Evolutionary conservation across 2,329 filamentous ascomycete genomes (phyloP), one percentile per base, ranked within the genome.

Genomic region (Blumeria graminis): DNA sequence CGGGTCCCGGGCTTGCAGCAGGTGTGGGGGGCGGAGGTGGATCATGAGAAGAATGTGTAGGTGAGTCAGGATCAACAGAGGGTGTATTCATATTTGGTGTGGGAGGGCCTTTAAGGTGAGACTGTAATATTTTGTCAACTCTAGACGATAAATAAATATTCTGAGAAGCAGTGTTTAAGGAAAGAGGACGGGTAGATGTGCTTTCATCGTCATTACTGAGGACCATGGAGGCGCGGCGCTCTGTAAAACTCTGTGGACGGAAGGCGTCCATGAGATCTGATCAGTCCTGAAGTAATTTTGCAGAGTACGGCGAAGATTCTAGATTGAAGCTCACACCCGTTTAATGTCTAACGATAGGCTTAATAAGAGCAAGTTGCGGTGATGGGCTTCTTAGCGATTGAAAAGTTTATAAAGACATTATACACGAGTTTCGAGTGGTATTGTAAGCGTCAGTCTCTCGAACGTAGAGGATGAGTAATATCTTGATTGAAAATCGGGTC

Each of bases 31-130:
- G 79, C 33, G 77, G 78, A 11, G 79, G 79, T 38, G 79, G 78
- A 56, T 66, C 66, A 55, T 66, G 65, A 57, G 61, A 65, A 13
- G 65, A 65, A 45, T 65, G 63, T 41, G 66, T 66, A 7, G 66
- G 65, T 32, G 66, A 66, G 55, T 82, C 77, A 60, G 78, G 81
- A 60, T 81, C 78, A 60, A 75, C 73, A 6, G 76, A 77, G 0
- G 78, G 78, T 10, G 78, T 81, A 55, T 72, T 77, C 77, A 82
- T 80, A 67, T 77, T 82, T 11, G 79, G 79, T 1, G 79, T 82
- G 18, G 79, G 79, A 6, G 79, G 79, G 0, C 78, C 79, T 66
- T 77, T 69, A 61, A 76, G 69, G 7, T 71, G 67, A 38, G 70
- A 67, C 61, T 76, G 74, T 3, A 70, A 66, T 60, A 76, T 70